A percentile compares a stretch with the other conserved stretches of the same genome.
Evolutionary conservation across 2,329 filamentous ascomycete genomes (phyloP).

Genomic region (Exophiala dermatitidis): DNA sequence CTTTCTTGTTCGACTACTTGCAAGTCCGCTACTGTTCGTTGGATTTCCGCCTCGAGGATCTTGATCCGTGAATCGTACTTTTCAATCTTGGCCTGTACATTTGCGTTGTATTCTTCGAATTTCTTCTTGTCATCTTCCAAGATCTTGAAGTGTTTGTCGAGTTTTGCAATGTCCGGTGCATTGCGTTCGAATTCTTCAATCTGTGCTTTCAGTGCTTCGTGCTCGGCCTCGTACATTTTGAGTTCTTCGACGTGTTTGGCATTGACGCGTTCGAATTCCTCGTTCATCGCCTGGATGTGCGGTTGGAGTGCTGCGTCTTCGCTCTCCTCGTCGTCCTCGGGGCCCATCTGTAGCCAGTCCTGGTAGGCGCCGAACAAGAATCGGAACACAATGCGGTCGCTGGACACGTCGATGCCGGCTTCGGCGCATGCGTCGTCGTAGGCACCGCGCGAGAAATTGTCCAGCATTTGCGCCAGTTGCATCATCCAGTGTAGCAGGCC

Average conservation of each 20-base stretch:
- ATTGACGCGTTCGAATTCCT: conserved; percentile 78
- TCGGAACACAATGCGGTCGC: conserved; percentile 88
- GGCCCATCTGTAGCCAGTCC: conserved; percentile 89
- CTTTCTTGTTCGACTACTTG: conserved; percentile 77
- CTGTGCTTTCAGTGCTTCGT: conserved; percentile 70
- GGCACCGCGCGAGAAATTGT: conserved; percentile 66
- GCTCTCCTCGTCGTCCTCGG: conserved; percentile 79
- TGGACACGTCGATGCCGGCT: conserved; percentile 75
- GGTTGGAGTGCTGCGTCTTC: conserved; percentile 70
- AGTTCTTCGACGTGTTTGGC: conserved; percentile 78
- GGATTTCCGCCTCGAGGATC: conserved; percentile 77
- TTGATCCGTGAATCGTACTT: conserved; percentile 78
- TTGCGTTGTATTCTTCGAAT: conserved; percentile 88
- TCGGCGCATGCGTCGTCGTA: conserved; percentile 90
- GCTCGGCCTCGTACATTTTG: conserved; percentile 77
- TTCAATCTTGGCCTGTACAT: conserved; percentile 74
- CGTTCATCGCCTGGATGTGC: conserved; percentile 80
- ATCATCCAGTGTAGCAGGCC: conserved; percentile 98
- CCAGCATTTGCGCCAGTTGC: conserved; percentile 91
- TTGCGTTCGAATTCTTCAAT: conserved; percentile 85
- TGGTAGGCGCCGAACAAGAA: conserved; percentile 85
- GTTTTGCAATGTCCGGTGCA: conserved; percentile 70
- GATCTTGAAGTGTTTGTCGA: conserved; percentile 86
- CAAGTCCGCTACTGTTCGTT: conserved; percentile 67
- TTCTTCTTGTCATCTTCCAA: conserved; percentile 91